Percentiles rank a stretch among this genome's conserved stretches.
Evolutionary conservation across 1,284 basidiomycete genomes (phyloP).

Genomic region (Pseudozyma hubeiensis): DNA sequence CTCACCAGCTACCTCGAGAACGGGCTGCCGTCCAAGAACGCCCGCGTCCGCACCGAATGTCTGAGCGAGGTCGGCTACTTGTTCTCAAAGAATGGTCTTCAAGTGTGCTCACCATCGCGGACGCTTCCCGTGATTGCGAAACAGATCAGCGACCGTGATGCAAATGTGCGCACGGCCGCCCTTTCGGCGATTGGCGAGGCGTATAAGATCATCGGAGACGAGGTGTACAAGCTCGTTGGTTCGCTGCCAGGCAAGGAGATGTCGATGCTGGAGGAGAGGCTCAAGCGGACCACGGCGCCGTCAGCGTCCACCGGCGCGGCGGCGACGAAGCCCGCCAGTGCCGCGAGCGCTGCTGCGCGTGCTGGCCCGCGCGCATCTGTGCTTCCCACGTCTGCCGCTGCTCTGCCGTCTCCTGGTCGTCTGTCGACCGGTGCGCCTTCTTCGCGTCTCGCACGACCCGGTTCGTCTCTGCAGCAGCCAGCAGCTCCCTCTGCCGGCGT

Average conservation of each 20-base stretch:
- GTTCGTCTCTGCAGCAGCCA: constrained; percentile 17
- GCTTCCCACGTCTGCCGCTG: constrained; percentile 19
- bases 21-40: constrained; percentile 86
- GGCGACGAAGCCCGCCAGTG: constrained; percentile 12
- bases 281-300: constrained; percentile 78
- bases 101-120: constrained; percentile 78
- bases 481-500: constrained; percentile 31
- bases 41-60: constrained; percentile 86
- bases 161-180: constrained; percentile 84
- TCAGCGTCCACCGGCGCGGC: constrained; percentile 12
- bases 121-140: constrained; percentile 83
- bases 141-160: constrained; percentile 88
- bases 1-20: constrained; percentile 74
- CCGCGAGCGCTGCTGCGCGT: constrained; percentile 9
- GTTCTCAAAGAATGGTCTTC: constrained; percentile 84
- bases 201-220: constrained; percentile 85
- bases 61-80: constrained; percentile 83
- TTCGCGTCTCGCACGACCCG: constrained; percentile 43
- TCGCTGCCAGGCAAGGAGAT: constrained; percentile 84
- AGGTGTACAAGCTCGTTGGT: constrained; percentile 83
- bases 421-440: constrained; percentile 29
- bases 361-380: constrained; percentile 34
- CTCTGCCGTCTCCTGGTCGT: constrained; percentile 30
- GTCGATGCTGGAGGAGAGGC: constrained; percentile 87
- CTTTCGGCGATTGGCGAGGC: constrained; percentile 83